Percentiles rank a stretch among this genome's conserved stretches.
These are phyloP conservation scores for Papilionanthe hybrid DNA, from an alignment of 116 monocot genomes.

Conservation along the genomic window DNA sequence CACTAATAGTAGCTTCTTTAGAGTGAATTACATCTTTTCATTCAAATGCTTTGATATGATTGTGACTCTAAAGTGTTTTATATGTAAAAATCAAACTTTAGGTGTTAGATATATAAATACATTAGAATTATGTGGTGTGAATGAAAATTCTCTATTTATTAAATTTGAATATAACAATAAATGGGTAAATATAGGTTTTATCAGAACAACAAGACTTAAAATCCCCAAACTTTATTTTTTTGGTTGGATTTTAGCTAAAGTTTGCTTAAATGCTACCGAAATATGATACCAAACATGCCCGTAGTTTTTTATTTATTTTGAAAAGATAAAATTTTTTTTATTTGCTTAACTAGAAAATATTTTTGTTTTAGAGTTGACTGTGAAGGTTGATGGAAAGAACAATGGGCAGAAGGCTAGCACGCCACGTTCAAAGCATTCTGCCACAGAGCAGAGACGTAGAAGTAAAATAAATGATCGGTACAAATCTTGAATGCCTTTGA, in stretches of 20 bases:
- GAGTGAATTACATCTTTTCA: too few relatives aligned
- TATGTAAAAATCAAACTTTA: too few relatives aligned
- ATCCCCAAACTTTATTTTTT: too few relatives aligned
- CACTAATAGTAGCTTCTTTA: too few relatives aligned
- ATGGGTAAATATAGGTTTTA: too few relatives aligned
- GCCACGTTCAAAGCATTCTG: conserved; percentile 82
- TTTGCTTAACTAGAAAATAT: neutral
- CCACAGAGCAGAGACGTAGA: conserved; percentile 76
- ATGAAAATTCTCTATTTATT: too few relatives aligned
- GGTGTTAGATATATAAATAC: too few relatives aligned
- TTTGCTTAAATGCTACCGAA: neutral
- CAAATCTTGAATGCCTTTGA: neutral
- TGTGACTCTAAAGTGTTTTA: too few relatives aligned
- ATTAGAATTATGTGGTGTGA: too few relatives aligned
- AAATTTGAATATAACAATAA: too few relatives aligned
- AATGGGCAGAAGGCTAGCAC: conserved; percentile 49
- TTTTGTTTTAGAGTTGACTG: conserved; percentile 24
- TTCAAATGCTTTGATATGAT: too few relatives aligned
- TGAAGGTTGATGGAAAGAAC: conserved; percentile 40
- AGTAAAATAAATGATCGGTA: conserved; percentile 89
- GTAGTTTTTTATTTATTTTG: neutral
- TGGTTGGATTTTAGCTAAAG: neutral
- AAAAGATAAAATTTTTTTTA: neutral
- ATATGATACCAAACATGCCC: neutral
- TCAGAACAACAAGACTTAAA: too few relatives aligned